Percentiles rank a stretch among this genome's conserved stretches.
Evolutionary conservation across 108 stramenopile species (phyloP).

Genomic region (Schizochytrium sp.): DNA sequence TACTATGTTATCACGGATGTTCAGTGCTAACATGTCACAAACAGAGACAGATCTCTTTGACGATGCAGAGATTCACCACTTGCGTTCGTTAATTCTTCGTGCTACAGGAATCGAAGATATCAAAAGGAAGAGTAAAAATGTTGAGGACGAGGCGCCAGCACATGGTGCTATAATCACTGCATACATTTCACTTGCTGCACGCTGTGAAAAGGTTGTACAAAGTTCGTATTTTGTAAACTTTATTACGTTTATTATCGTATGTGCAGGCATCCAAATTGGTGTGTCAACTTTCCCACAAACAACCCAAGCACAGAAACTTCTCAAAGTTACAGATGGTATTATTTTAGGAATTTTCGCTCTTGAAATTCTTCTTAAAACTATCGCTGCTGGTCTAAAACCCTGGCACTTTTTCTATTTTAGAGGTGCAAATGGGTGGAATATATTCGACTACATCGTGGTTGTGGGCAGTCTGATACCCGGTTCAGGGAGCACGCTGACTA

Average conservation of each 20-base stretch:
- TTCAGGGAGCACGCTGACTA: conserved; percentile 53
- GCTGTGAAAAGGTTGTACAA: not conserved
- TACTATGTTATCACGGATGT: not conserved
- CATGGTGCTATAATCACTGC: not conserved
- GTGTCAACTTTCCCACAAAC: conserved; percentile 51
- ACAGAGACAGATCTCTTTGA: conserved; percentile 3
- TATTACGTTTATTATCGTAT: conserved; percentile 63
- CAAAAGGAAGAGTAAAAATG: conserved; percentile 6
- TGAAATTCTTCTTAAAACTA: conserved; percentile 61
- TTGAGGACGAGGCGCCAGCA: not conserved
- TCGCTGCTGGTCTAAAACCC: conserved; percentile 9
- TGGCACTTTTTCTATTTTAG: conserved; percentile 35
- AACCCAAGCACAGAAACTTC: conserved; percentile 2
- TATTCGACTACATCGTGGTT: conserved; percentile 69
- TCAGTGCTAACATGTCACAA: not conserved
- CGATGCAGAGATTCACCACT: not conserved
- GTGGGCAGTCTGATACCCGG: conserved; percentile 60
- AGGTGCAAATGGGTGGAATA: conserved; percentile 59
- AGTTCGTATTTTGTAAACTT: conserved; percentile 47
- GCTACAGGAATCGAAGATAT: not conserved
- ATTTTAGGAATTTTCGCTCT: conserved; percentile 60
- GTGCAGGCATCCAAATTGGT: conserved; percentile 56
- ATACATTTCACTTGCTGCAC: not conserved
- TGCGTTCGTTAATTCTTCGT: conserved; percentile 17
- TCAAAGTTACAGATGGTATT: conserved; percentile 1